Evolutionary conservation across 2,329 filamentous ascomycete species (phyloP).

Genomic region (Cephalotrichum gorgonifer): DNA sequence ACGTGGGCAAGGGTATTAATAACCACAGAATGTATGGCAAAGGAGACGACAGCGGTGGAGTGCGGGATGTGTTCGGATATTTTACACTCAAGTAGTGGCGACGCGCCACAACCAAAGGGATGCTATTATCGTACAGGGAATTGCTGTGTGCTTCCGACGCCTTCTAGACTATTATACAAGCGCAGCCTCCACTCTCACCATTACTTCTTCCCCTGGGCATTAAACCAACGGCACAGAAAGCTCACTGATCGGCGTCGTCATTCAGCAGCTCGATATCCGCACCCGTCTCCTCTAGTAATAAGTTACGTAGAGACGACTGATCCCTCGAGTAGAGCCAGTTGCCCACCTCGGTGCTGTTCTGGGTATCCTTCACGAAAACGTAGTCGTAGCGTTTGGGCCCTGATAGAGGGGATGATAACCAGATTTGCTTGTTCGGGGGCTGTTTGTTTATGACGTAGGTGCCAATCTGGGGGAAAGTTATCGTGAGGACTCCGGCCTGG

Average conservation of each 20-base stretch:
- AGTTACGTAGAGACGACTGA: constrained; percentile 59
- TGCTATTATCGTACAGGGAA: neutral
- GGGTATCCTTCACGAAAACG: constrained; percentile 61
- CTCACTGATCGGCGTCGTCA: constrained; percentile 16
- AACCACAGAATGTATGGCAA: too few species aligned
- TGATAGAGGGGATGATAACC: constrained; percentile 83
- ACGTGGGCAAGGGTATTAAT: too few species aligned
- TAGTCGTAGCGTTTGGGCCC: constrained; percentile 94
- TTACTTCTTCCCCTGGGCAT: neutral
- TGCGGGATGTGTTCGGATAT: too few species aligned
- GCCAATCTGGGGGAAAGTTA: constrained; percentile 58
- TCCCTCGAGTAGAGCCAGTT: constrained; percentile 87
- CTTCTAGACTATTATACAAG: neutral
- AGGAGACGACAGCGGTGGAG: too few species aligned
- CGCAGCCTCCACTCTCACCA: neutral
- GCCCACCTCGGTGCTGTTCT: constrained; percentile 59
- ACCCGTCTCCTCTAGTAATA: constrained; percentile 68
- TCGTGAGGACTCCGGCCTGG: constrained; percentile 76
- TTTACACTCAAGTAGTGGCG: too few species aligned
- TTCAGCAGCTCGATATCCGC: constrained; percentile 39
- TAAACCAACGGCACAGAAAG: neutral
- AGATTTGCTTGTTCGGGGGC: constrained; percentile 94
- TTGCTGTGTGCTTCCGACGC: neutral
- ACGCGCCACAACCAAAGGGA: neutral
- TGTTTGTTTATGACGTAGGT: constrained; percentile 98